These are phyloP conservation scores for Xylaria digitata DNA, from an alignment of 2,329 filamentous ascomycete species.

Conservation along the genomic window DNA sequence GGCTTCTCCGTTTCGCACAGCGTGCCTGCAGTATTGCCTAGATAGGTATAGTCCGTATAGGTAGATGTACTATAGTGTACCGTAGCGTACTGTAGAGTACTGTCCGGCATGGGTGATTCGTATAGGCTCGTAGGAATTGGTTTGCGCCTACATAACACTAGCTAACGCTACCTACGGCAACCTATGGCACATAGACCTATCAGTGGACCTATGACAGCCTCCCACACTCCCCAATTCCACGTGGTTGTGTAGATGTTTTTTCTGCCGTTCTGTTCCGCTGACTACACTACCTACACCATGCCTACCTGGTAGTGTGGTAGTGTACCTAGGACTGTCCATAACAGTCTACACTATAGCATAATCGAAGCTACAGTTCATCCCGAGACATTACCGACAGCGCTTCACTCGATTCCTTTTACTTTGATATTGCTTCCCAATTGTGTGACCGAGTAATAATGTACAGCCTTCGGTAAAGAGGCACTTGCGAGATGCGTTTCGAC, in stretches of 20 bases:
- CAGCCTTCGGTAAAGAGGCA: not conserved
- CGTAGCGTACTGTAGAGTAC: no score
- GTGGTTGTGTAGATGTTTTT: constrained; percentile 5
- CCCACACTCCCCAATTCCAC: not conserved
- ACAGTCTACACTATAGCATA: no score
- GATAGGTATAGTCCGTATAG: not conserved
- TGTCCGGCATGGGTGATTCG: not conserved
- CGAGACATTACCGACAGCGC: constrained; percentile 17
- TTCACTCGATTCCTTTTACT: not conserved
- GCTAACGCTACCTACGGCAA: not conserved
- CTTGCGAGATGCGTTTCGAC: not conserved
- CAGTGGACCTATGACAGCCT: not conserved
- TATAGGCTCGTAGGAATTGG: constrained; percentile 13
- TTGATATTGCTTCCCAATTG: not conserved
- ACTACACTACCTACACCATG: not conserved
- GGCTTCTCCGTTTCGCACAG: constrained; percentile 27
- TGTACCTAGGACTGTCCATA: no score
- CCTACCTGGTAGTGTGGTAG: no score
- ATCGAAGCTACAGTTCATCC: not conserved
- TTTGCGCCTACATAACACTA: not conserved
- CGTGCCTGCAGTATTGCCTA: constrained; percentile 16
- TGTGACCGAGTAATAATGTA: not conserved
- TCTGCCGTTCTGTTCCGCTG: constrained; percentile 15
- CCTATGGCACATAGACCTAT: no score
- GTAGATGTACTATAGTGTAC: no score